A percentile compares a stretch with the other conserved stretches of the same genome.
Conservation (phyloP, 257 asterid species). For the Salvia miltiorrhiza region DNA sequence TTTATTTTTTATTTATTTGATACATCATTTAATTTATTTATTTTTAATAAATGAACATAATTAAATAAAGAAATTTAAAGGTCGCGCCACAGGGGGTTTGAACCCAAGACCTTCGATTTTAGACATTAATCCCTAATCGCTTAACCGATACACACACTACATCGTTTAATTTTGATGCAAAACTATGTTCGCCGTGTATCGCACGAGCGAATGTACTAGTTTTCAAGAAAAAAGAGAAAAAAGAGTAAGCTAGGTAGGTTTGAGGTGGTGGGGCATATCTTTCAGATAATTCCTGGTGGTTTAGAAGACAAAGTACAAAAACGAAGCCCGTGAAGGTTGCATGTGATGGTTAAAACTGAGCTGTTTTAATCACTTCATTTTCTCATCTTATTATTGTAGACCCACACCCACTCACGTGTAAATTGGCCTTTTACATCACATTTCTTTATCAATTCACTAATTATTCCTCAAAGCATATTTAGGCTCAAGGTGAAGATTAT, state of each 20-base stretch:
- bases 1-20: no score
- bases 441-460: not conserved
- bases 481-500: slow-evolving; percentile 8
- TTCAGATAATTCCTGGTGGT: slow-evolving; percentile 37
- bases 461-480: slow-evolving; percentile 4
- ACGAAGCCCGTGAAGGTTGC: slow-evolving; percentile 81
- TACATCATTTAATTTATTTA: no score
- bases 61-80: no score
- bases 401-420: slow-evolving; percentile 79
- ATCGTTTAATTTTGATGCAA: no score
- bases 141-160: no score
- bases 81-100: no score
- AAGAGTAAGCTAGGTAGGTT: not conserved
- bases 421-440: slow-evolving; percentile 27
- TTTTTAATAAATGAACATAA: no score
- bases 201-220: no score
- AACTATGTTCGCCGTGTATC: no score
- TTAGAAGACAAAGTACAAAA: slow-evolving; percentile 64
- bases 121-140: no score
- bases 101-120: no score
- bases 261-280: slow-evolving; percentile 21
- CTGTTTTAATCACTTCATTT: slow-evolving; percentile 57
- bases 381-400: slow-evolving; percentile 29
- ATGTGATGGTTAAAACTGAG: slow-evolving; percentile 63
- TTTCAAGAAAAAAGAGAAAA: not conserved